phyloP scores from a whole-genome alignment of 129 eudicot species.

The Lonicera japonica region DNA sequence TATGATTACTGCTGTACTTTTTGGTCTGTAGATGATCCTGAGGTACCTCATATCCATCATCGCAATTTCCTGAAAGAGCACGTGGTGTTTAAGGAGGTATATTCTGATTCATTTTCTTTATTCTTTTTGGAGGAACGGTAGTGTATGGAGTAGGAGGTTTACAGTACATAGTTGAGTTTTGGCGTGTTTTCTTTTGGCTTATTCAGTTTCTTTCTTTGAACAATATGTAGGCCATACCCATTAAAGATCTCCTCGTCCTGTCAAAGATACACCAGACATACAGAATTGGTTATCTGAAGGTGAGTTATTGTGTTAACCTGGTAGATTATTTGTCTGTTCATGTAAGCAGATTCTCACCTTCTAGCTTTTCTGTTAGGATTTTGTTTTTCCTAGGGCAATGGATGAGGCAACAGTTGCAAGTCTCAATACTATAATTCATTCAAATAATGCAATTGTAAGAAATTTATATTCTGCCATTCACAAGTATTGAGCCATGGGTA shows the following conservation, averaged over 20 bases:
- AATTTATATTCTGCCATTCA: slow-evolving; percentile 11
- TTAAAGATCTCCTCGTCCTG: slow-evolving; percentile 74
- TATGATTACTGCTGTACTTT: slow-evolving; percentile 9
- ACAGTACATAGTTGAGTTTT: neutral
- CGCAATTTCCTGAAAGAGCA: slow-evolving; percentile 77
- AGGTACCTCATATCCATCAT: slow-evolving; percentile 57
- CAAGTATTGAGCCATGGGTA: neutral
- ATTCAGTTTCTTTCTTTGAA: neutral
- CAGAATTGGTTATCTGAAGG: slow-evolving; percentile 82
- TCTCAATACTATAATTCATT: slow-evolving; percentile 74
- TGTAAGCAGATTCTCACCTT: slow-evolving; percentile 7
- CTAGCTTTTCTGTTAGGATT: slow-evolving; percentile 49
- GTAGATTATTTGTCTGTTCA: neutral
- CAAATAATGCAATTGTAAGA: slow-evolving; percentile 83
- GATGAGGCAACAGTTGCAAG: slow-evolving; percentile 74
- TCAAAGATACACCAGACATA: slow-evolving; percentile 90
- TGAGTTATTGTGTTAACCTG: slow-evolving; percentile 11
- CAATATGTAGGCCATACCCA: slow-evolving; percentile 70
- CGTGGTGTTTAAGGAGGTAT: slow-evolving; percentile 93
- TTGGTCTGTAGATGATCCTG: slow-evolving; percentile 67
- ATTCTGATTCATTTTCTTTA: neutral
- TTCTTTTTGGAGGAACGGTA: neutral
- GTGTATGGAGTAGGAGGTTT: neutral
- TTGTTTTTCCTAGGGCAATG: slow-evolving; percentile 64
- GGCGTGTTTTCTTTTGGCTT: slow-evolving; percentile 1